Base-by-base conservation (phyloP, 306 rosid genomes). In the Corylus heterophylla region DNA sequence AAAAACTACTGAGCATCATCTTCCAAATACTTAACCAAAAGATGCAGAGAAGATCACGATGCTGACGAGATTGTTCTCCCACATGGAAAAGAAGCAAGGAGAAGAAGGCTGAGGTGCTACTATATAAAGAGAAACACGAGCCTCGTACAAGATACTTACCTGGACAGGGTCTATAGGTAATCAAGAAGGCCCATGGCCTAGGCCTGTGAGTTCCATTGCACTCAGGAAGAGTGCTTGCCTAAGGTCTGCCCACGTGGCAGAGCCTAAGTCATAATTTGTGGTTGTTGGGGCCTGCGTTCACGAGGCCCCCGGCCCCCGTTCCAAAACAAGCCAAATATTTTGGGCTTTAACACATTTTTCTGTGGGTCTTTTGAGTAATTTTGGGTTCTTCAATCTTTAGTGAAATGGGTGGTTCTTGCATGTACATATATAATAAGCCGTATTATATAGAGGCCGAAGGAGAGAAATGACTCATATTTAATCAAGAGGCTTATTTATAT, bases 251-350 rank as follows among this genome's bases (percentile, higher is more conserved):
- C 61, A 55, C 0, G 82, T 13, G 83, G 54, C 73, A 63, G 83
- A 79, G 78, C 83, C 83, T 72, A 73, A 78, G 78, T 79, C 78
- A 79, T 73, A 79, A 79, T 79, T 79, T 79, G 74, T 79, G n/a
- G 9, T 4, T 49, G 83, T 12, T 39, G 73, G 78, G 74, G 83
- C 83, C 68, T 62, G 83, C 83, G 83, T 22, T 22, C 25, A 0
- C 25, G 25, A 0, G 25, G 25, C 25, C 25, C 22, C 22, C 22
- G 22, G 22, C 22, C 22, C 25, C 25, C 25, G 25, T 66, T 37
- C 25, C 71, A 66, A 17, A 18, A 18, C 22, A 35, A 2, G 2
- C 4, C 39, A 35, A 35, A 0, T 35, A 35, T 35, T 35, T 22
- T 35, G 39, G 39, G 2, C 39, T 35, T 35, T 35, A 2, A 35